Evolutionary conservation across 2,329 filamentous ascomycete species (phyloP), one percentile per base, ranked within the genome.

Genomic region (Fusarium devonianum): DNA sequence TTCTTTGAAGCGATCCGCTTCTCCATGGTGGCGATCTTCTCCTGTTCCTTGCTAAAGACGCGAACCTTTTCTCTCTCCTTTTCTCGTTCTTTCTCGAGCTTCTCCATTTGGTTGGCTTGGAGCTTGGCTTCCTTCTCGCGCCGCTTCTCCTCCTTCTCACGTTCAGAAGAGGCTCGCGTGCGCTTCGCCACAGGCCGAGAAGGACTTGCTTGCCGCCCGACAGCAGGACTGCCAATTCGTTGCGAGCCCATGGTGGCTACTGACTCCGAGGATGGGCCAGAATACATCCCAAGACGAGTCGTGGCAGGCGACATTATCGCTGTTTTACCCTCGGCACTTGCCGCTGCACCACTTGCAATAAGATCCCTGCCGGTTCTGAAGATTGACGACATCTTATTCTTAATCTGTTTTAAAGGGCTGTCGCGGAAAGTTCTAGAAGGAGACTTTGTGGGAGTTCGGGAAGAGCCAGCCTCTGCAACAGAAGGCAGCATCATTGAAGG

Each of bases 351-450:
- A 60, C 89, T 95, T 13, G 88, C 90, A 56, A 97, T 87, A 37
- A 97, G 82, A 11, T 88, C 90, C 70, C 89, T 93, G 4, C 92
- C 94, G 45, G 87, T 89, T 72, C 92, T 92, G 63, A 97, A 78
- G 51, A 96, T 92, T 8, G 92, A 96, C 35, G 93, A 95, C 36
- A 97, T 78, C 69, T 92, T 95, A 66, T 89, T 90, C 75, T 96
- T 97, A 19, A 94, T 92, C 40, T 94, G 91, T 71, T 92, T 96
- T 50, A 97, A 73, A 5, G 91, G 91, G 49, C 88, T 93, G 60
- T 95, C 92, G 7, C 80, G 78, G 62, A 83, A 77, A 37, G 69
- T 75, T 44, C 82, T 74, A 5, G 80, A 77, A 0, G 82, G 82
- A 1, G 84, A 85, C 60, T 84, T 85, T 3, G 74, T 69, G 56